Evolutionary conservation across 495 filamentous ascomycete species (phyloP), one percentile per base, ranked within the genome.

Genomic region (Rusavskia elegans): DNA sequence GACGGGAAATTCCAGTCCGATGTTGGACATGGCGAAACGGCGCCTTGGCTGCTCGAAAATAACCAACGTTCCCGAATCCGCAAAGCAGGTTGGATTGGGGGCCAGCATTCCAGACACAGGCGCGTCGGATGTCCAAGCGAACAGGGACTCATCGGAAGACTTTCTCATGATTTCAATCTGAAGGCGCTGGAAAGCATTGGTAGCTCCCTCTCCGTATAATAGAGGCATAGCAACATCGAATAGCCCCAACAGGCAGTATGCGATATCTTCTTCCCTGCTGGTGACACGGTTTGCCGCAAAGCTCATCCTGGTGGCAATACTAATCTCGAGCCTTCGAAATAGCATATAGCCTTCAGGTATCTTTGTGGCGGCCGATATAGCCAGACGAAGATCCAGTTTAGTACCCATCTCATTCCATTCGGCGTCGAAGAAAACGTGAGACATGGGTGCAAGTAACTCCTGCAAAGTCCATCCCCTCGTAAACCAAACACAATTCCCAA

Each of bases 151-250:
- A 41, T 57, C 55, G 32, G 21, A 49, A 16, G 53, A 51, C 25
- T 25, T 44, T 27, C 49, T 57, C 16, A 57, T 54, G 8, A 59
- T 59, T 36, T 59, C 57, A 29, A 54, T 37, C 27, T 57, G 57
- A 2, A 59, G 50, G 0, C 57, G 21, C 20, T 6, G 17, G 45
- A 59, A 58, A 2, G 56, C 55, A 16, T 38, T 40, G 10, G 23
- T 21, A 25, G 21, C 16, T 17, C 56, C 56, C 37, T 58, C 56
- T 3, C 56, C 56, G 40, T 59, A 59, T 1, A 59, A 35, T 29
- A 59, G 27, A 16, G 57, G 57, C 55, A 59, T 59, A 40, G 58
- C 54, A 5, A 59, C 50, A 37, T 48, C 40, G 42, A 59, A 59
- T 20, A 59, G n/a, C 10, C 57, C 57, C 14, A 59, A 39, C 17